Evolutionary conservation across 495 filamentous ascomycete species (phyloP), one percentile per base, ranked within the genome.

Genomic region (Gamarada debralockiae): DNA sequence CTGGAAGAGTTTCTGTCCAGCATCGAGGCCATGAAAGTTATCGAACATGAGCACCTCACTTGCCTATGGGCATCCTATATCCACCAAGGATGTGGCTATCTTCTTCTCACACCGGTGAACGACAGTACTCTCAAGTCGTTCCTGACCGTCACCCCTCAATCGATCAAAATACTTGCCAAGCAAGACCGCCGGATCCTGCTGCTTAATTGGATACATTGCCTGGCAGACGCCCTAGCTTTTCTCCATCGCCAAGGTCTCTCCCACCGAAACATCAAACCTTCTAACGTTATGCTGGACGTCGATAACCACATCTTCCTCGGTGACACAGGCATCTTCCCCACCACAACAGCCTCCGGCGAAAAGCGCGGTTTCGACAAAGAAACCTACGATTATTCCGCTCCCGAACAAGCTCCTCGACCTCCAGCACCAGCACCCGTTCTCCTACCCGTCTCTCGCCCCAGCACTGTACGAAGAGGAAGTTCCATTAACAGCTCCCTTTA

Each of bases 151-250:
- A 73, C 75, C 17, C 86, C 87, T 2, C 68, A 73, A 38, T 69
- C 70, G 4, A 81, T 91, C 70, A 91, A 92, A 62, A 76, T 76
- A 2, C 70, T 95, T 2, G 63, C 82, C 2, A 95, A 95, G 63
- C 73, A 81, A 50, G 76, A 80, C n/a, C 81, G 88, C 23, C 79
- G 86, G 24, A 68, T 75, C 25, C 73, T 85, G 2, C 66, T 96
- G 14, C 73, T 95, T 60, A 83, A 86, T 57, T 96, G 92, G 92
- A 81, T 92, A 36, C 89, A 91, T 66, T 96, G 92, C 63, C 76
- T 97, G 1, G 76, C 81, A 0, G 86, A 90, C 56, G 87, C 85
- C 9, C 63, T 96, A 20, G 82, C 84, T 39, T 89, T 81, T 65
- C 74, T 96, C 2, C 90, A 96, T 67, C 76, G 76, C 24, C 78